These are phyloP conservation scores for Eucommia ulmoides DNA, from an alignment of 257 asterid genomes.

Conservation along the genomic window DNA sequence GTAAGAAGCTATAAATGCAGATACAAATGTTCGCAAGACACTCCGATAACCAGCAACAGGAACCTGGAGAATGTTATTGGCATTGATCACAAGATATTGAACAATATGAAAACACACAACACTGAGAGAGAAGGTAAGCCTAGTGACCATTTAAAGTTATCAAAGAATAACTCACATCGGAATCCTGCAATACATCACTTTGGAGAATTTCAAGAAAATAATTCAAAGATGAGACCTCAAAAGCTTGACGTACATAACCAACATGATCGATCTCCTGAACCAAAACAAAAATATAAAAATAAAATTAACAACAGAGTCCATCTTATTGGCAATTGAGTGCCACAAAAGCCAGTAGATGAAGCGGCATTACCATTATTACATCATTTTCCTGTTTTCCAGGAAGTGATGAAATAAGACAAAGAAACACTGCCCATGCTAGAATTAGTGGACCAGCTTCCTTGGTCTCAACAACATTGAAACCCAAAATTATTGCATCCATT, in stretches of 20 bases:
- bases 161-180: conserved; percentile 51
- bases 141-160: neutral
- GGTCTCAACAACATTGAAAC: conserved; percentile 41
- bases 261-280: conserved; percentile 82
- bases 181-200: conserved; percentile 53
- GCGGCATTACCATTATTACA: conserved; percentile 40
- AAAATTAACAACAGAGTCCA: conserved; percentile 1
- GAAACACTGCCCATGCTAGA: conserved; percentile 94
- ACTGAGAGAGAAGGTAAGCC: neutral
- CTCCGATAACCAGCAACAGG: conserved; percentile 71
- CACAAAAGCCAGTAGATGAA: neutral
- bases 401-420: conserved; percentile 77
- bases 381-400: conserved; percentile 58
- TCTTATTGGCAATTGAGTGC: neutral
- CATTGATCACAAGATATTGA: no score
- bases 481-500: conserved; percentile 52
- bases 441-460: conserved; percentile 81
- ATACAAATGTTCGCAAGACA: conserved; percentile 72
- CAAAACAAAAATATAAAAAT: conserved; percentile 11
- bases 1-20: conserved; percentile 83
- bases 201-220: conserved; percentile 70
- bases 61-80: conserved; percentile 36
- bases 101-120: no score
- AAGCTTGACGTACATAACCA: conserved; percentile 83
- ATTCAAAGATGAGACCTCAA: conserved; percentile 64